phyloP scores from a whole-genome alignment of 441 rosid genomes.

The Biscutella laevigata region DNA sequence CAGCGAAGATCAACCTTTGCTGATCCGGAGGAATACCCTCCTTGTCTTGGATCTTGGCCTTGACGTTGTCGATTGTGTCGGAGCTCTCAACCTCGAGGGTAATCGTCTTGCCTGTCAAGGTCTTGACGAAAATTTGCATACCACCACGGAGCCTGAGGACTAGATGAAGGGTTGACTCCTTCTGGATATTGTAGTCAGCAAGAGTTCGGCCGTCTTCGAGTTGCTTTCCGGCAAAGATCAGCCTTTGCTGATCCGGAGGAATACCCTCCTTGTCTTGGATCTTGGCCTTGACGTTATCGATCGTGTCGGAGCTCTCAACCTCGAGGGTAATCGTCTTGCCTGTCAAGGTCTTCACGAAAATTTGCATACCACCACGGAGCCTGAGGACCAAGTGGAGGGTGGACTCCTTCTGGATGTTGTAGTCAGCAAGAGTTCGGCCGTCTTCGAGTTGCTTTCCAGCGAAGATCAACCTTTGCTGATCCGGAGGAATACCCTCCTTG shows the following conservation, averaged over 20 bases:
- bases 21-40: slow-evolving; percentile 62
- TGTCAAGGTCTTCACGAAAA: slow-evolving; percentile 23
- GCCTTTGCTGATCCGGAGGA: slow-evolving; percentile 32
- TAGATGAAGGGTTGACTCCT: slow-evolving; percentile 32
- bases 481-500: too few species aligned
- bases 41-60: slow-evolving; percentile 58
- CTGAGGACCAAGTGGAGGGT: slow-evolving; percentile 27
- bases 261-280: slow-evolving; percentile 33
- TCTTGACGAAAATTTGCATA: slow-evolving; percentile 59
- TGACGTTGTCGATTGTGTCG: slow-evolving; percentile 59
- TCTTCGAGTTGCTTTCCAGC: slow-evolving; percentile 34
- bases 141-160: slow-evolving; percentile 48
- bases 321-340: slow-evolving; percentile 30
- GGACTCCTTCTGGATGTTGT: slow-evolving; percentile 32
- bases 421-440: slow-evolving; percentile 31
- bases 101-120: slow-evolving; percentile 49
- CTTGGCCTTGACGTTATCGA: slow-evolving; percentile 32
- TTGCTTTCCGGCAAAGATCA: slow-evolving; percentile 35
- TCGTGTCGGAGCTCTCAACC: slow-evolving; percentile 31
- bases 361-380: slow-evolving; percentile 11
- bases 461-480: slow-evolving; percentile 29
- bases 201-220: slow-evolving; percentile 31
- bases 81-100: slow-evolving; percentile 50
- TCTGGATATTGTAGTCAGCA: slow-evolving; percentile 38
- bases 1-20: slow-evolving; percentile 57